Conservation (phyloP, 2,329 filamentous ascomycete species). For the Leptographium procerum region DNA sequence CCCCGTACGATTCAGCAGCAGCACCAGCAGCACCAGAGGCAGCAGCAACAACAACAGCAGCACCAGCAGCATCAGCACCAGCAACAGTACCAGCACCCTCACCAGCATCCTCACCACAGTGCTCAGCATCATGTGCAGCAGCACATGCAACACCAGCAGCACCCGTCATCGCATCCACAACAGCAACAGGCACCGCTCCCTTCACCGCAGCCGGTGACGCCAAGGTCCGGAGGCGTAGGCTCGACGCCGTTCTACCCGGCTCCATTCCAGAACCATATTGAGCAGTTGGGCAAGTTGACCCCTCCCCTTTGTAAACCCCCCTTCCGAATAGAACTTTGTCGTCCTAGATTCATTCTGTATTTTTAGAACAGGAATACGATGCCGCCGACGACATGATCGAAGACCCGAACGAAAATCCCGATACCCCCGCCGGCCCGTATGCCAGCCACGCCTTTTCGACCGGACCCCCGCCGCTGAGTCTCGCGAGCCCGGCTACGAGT, state of each 20-base stretch:
- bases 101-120: constrained; percentile 19
- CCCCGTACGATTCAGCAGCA: constrained; percentile 15
- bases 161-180: not conserved
- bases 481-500: constrained; percentile 24
- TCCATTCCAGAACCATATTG: constrained; percentile 86
- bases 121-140: constrained; percentile 6
- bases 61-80: constrained; percentile 14
- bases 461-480: constrained; percentile 27
- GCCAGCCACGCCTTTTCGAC: constrained; percentile 40
- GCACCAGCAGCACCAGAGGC: constrained; percentile 5
- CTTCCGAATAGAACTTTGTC: constrained; percentile 45
- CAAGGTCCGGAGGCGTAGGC: constrained; percentile 23
- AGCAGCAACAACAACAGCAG: constrained; percentile 5
- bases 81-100: constrained; percentile 20
- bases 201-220: constrained; percentile 10
- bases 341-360: constrained; percentile 57
- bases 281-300: constrained; percentile 81
- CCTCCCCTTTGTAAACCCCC: constrained; percentile 30
- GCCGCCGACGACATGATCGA: constrained; percentile 82
- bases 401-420: constrained; percentile 52
- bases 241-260: constrained; percentile 62
- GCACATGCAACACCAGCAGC: constrained; percentile 3
- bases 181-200: constrained; percentile 18
- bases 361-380: constrained; percentile 93
- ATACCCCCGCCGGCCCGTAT: constrained; percentile 56